phyloP scores from a whole-genome alignment of 2,329 filamentous ascomycete genomes.

The Ceratocystis eucalypticola region DNA sequence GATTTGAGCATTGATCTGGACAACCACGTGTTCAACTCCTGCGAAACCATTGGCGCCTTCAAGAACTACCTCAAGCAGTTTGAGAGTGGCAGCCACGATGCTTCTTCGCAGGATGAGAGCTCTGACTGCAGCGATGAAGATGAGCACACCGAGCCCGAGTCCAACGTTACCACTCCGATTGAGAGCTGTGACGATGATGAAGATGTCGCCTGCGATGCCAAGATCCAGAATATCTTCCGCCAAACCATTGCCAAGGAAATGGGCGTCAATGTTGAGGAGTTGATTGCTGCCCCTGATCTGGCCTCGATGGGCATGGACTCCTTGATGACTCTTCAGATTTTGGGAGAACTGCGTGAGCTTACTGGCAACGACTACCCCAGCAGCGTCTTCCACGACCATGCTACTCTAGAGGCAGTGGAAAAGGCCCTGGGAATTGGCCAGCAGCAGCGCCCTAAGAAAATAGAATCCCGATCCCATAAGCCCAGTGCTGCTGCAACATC shows the following conservation, averaged over 20 bases:
- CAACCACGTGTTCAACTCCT: constrained; percentile 40
- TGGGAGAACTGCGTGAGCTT: constrained; percentile 41
- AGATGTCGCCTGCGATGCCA: constrained; percentile 25
- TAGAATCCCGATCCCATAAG: constrained; percentile 25
- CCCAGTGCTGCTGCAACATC: neutral
- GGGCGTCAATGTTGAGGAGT: constrained; percentile 54
- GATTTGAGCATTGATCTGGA: constrained; percentile 43
- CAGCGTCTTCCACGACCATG: constrained; percentile 48
- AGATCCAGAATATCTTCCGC: constrained; percentile 39
- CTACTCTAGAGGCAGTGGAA: constrained; percentile 52
- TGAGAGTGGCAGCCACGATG: constrained; percentile 22
- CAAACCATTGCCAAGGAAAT: constrained; percentile 58
- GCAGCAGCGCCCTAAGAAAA: constrained; percentile 28
- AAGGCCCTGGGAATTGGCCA: constrained; percentile 43
- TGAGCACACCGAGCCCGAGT: constrained; percentile 35
- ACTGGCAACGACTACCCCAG: constrained; percentile 41
- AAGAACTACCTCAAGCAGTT: constrained; percentile 32
- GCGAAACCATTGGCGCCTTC: constrained; percentile 41
- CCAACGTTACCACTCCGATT: constrained; percentile 39
- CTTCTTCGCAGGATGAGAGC: constrained; percentile 24
- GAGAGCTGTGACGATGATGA: constrained; percentile 35
- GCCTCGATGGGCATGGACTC: constrained; percentile 47
- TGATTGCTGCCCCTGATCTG: constrained; percentile 40
- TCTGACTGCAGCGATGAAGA: constrained; percentile 33
- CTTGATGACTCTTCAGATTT: constrained; percentile 42